Evolutionary conservation across 1,139 yeast species (phyloP).

Genomic region (Sugiyamaella castrensis): DNA sequence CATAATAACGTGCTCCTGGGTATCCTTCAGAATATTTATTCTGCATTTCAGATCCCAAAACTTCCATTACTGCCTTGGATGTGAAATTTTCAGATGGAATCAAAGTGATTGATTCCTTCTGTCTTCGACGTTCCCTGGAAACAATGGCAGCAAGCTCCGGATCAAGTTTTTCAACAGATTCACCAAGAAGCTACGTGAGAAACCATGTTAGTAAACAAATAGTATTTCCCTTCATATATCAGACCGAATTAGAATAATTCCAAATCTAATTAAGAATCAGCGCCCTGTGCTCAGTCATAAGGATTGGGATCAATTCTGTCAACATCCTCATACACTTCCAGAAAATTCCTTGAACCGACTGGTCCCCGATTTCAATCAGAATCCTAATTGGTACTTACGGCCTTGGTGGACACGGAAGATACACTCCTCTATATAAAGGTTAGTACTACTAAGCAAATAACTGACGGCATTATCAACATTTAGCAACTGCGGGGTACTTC

Average conservation of each 20-base stretch:
- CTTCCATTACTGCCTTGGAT: conserved; percentile 93
- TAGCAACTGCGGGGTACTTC: not conserved
- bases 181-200: conserved; percentile 23
- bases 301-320: too few relatives aligned
- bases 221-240: too few relatives aligned
- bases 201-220: too few relatives aligned
- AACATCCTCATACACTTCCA: too few relatives aligned
- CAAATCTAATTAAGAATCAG: not conserved
- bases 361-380: too few relatives aligned
- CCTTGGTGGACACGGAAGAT: conserved; percentile 5
- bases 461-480: not conserved
- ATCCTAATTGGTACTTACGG: conserved; percentile 4
- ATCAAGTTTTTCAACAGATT: conserved; percentile 35
- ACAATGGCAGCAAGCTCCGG: conserved; percentile 53
- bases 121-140: conserved; percentile 87
- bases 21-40: conserved; percentile 98
- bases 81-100: conserved; percentile 98
- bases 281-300: too few relatives aligned
- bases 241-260: not conserved
- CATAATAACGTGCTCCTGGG: conserved; percentile 96
- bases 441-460: not conserved
- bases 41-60: conserved; percentile 96
- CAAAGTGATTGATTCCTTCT: conserved; percentile 87
- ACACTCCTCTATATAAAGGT: conserved; percentile 4
- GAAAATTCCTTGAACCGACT: too few relatives aligned